Evolutionary conservation across 1,139 yeast species (phyloP), one percentile per base, ranked within the genome.

Genomic region (Yamadazyma blattariae): DNA sequence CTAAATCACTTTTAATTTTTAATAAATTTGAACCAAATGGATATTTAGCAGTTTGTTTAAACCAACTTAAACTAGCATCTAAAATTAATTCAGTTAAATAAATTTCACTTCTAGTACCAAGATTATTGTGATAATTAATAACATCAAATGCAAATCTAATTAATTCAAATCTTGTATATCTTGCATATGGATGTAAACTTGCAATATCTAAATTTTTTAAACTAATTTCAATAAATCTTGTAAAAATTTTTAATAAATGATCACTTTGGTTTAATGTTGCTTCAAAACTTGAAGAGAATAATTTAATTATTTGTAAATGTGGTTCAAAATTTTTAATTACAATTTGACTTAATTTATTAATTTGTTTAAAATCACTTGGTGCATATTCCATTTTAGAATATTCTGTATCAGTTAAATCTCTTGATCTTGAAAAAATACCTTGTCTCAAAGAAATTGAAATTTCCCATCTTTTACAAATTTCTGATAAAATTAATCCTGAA

Each of bases 11-110:
- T 46, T 79, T 79, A 32, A 82, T 78, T 52, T 81, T 80, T 45
- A 87, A 61, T 30, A 76, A 69, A 54, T 90, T 88, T 10, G 90
- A 83, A 2, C 97, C 97, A 61, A 73, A 89, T 8, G 98, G 96
- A 67, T 83, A 84, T 13, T 74, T 67, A 3, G 78, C 69, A 17
- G 76, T 67, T 36, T 67, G 74, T 25, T 71, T 70, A 57, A 89
- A 92, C 96, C 97, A 90, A 4, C 83, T 69, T 35, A 92, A 67
- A 0, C 83, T 75, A 11, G 89, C 90, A 38, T 77, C 76, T 25
- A 85, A 59, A 16, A 88, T 71, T 9, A 74, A 61, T 29, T 68
- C 65, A 0, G 79, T 71, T 44, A 86, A 60, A 3, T 59, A 47
- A 17, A 57, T 42, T 21, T 71, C 67, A 39, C 72, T 67, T 41